Conservation (phyloP, 768 basidiomycete species). For the Mycena belliarum region DNA sequence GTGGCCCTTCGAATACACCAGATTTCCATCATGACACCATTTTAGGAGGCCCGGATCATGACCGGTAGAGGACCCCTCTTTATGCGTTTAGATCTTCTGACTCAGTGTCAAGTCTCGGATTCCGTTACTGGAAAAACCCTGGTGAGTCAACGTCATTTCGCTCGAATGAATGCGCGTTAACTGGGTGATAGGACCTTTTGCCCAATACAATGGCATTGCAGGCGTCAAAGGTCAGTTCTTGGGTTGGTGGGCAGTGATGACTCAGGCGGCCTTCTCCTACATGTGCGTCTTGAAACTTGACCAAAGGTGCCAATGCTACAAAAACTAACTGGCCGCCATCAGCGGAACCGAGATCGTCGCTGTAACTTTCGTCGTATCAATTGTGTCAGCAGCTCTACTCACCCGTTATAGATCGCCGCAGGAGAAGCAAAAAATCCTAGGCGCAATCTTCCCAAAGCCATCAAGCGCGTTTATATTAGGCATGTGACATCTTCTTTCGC, state of each 20-base stretch:
- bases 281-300: constrained; percentile 18
- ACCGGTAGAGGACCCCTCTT: constrained; percentile 49
- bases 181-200: constrained; percentile 64
- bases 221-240: constrained; percentile 79
- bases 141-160: background rate
- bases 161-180: background rate
- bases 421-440: constrained; percentile 92
- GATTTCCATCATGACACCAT: background rate
- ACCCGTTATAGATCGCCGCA: constrained; percentile 68
- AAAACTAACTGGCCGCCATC: too few relatives aligned
- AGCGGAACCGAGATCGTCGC: constrained; percentile 96
- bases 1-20: constrained; percentile 6
- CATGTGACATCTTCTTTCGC: constrained; percentile 17
- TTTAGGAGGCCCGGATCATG: constrained; percentile 76
- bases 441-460: constrained; percentile 60
- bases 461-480: constrained; percentile 74
- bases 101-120: constrained; percentile 39
- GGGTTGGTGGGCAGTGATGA: constrained; percentile 62
- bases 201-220: constrained; percentile 60
- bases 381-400: constrained; percentile 15
- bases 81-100: constrained; percentile 18
- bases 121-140: constrained; percentile 84
- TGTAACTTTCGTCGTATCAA: constrained; percentile 35
- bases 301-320: background rate
- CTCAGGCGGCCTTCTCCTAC: constrained; percentile 88